phyloP scores from a whole-genome alignment of 805 yeast genomes.

The Kregervanrija fluxuum region DNA sequence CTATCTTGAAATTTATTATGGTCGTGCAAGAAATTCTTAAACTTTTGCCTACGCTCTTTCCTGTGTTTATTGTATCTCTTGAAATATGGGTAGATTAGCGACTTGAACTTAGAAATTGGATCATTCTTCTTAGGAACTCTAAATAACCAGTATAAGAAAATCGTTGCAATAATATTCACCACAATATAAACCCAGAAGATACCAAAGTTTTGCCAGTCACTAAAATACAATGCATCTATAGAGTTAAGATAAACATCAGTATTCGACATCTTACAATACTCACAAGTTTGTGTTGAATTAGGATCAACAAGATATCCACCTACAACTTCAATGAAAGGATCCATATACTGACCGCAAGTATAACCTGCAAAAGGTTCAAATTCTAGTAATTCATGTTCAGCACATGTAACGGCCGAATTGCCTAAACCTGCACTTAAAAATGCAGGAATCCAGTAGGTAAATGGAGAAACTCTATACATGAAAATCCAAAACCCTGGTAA shows the following conservation, averaged over 20 bases:
- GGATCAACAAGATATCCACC: conserved; percentile 42
- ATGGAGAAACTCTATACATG: conserved; percentile 64
- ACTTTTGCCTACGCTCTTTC: too few species aligned
- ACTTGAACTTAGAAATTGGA: neutral
- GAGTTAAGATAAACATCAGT: conserved; percentile 39
- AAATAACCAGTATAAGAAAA: conserved; percentile 39
- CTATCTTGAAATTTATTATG: too few species aligned
- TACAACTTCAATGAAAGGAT: conserved; percentile 23
- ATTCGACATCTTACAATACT: conserved; percentile 45
- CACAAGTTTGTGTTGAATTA: conserved; percentile 42
- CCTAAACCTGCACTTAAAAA: conserved; percentile 47
- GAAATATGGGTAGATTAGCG: too few species aligned
- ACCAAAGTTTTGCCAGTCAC: conserved; percentile 56
- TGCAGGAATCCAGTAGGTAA: conserved; percentile 54
- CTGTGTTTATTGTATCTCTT: too few species aligned
- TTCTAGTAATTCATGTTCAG: conserved; percentile 36
- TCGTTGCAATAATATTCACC: conserved; percentile 28
- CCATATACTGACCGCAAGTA: conserved; percentile 50
- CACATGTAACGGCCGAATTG: conserved; percentile 37
- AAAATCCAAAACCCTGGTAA: conserved; percentile 58
- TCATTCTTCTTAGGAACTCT: conserved; percentile 53
- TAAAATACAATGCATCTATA: conserved; percentile 34
- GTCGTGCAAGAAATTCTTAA: too few species aligned
- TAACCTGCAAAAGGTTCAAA: conserved; percentile 43
- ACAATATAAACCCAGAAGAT: conserved; percentile 38